phyloP scores from a whole-genome alignment of 257 asterid species.

The Vinca minor region DNA sequence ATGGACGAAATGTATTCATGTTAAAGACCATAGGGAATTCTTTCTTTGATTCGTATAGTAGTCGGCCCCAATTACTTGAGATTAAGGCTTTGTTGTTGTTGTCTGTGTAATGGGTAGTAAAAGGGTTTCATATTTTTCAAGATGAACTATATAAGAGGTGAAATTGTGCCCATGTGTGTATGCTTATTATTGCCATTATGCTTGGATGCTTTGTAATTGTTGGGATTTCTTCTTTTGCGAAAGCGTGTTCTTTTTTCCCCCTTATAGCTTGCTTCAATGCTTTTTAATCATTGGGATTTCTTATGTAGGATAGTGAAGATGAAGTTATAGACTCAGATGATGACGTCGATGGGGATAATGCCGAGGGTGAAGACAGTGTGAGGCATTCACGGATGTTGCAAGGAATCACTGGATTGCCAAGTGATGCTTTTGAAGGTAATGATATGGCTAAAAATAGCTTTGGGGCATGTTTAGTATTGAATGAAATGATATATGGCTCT shows the following conservation, averaged over 20 bases:
- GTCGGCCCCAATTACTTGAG: background rate
- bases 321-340: conserved; percentile 73
- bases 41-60: no score
- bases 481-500: background rate
- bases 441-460: background rate
- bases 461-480: background rate
- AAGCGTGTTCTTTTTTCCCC: background rate
- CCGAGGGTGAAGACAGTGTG: conserved; percentile 36
- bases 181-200: background rate
- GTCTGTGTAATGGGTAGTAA: no score
- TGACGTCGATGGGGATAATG: conserved; percentile 17
- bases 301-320: conserved; percentile 35
- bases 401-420: conserved; percentile 70
- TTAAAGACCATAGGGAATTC: no score
- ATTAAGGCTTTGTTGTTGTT: background rate
- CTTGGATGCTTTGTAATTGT: no score
- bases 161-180: background rate
- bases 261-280: background rate
- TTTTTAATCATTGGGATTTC: background rate
- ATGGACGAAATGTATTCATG: no score
- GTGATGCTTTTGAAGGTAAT: conserved; percentile 67
- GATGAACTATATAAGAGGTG: background rate
- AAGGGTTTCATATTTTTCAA: background rate
- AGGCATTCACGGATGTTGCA: conserved; percentile 71
- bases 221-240: background rate